Evolutionary conservation across 371 early-diverging fungal species (phyloP).

Genomic region (Conidiobolus coronatus): DNA sequence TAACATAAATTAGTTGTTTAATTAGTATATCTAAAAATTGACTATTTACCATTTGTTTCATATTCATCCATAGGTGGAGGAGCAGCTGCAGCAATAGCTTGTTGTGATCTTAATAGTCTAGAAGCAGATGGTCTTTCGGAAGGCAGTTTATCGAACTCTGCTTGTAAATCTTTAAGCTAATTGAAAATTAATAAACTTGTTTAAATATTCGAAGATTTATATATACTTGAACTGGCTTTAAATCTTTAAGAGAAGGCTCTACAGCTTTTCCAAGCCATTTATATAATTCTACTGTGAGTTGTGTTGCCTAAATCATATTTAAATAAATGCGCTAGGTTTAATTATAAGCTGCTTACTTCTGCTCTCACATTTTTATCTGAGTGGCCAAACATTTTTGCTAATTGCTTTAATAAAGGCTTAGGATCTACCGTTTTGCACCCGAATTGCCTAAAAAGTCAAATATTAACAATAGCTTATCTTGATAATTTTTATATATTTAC

Average conservation of each 20-base stretch:
- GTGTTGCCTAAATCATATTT: conserved; percentile 17
- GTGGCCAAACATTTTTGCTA: conserved; percentile 80
- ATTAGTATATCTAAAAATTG: not conserved
- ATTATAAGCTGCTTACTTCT: conserved; percentile 33
- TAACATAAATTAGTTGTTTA: not conserved
- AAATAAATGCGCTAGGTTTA: conserved; percentile 7
- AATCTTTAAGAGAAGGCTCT: conserved; percentile 27
- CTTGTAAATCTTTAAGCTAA: conserved; percentile 61
- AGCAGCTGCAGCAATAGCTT: conserved; percentile 21
- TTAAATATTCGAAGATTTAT: conserved; percentile 12
- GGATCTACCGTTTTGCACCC: conserved; percentile 53
- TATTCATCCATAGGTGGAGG: conserved; percentile 13
- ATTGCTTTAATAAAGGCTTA: conserved; percentile 58
- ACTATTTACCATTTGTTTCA: not conserved
- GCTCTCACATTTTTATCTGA: conserved; percentile 77
- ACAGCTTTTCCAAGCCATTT: conserved; percentile 60
- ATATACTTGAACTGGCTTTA: conserved; percentile 66
- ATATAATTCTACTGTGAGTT: conserved; percentile 51
- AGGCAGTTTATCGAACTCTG: conserved; percentile 54
- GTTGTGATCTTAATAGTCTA: conserved; percentile 59
- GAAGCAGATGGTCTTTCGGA: conserved; percentile 33
- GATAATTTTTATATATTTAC: conserved; percentile 51
- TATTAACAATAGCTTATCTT: conserved; percentile 65
- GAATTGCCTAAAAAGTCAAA: conserved; percentile 18
- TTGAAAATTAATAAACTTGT: conserved; percentile 12